Evolutionary conservation across 495 filamentous ascomycete genomes (phyloP).

Genomic region (Aspergillus sparsus): DNA sequence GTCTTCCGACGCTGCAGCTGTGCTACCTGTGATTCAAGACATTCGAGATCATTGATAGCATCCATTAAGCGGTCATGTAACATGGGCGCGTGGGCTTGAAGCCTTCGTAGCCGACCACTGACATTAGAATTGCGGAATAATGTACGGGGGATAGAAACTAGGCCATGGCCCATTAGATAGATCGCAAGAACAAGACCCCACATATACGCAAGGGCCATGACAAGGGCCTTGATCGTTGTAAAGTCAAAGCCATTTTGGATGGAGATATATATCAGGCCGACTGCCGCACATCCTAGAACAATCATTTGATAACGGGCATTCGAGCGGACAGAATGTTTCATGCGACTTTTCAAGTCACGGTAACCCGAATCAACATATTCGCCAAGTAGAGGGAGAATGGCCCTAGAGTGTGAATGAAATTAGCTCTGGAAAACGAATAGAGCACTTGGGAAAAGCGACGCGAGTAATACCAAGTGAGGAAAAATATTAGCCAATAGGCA

Average conservation of each 20-base stretch:
- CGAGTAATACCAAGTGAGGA: slow-evolving; percentile 77
- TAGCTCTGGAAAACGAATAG: neutral
- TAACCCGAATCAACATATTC: slow-evolving; percentile 94
- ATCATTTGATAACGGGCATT: slow-evolving; percentile 89
- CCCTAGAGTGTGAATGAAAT: slow-evolving; percentile 50
- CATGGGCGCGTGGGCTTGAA: slow-evolving; percentile 78
- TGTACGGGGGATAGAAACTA: slow-evolving; percentile 84
- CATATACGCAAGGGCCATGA: slow-evolving; percentile 92
- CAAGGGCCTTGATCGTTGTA: slow-evolving; percentile 68
- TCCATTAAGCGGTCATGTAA: slow-evolving; percentile 87
- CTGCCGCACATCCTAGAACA: slow-evolving; percentile 64
- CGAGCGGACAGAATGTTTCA: slow-evolving; percentile 78
- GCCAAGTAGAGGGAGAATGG: slow-evolving; percentile 88
- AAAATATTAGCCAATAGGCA: slow-evolving; percentile 95
- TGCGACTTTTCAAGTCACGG: slow-evolving; percentile 74
- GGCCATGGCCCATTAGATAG: slow-evolving; percentile 94
- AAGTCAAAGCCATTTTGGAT: slow-evolving; percentile 71
- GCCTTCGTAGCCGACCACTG: slow-evolving; percentile 65
- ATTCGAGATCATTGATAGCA: slow-evolving; percentile 75
- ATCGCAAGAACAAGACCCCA: slow-evolving; percentile 91
- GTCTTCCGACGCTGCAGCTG: slow-evolving; percentile 79
- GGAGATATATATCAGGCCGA: slow-evolving; percentile 83
- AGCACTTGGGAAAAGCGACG: neutral
- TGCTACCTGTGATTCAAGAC: slow-evolving; percentile 74
- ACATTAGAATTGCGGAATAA: slow-evolving; percentile 75